Base-by-base conservation (phyloP, 306 rosid genomes). In the Trifolium pratense region DNA sequence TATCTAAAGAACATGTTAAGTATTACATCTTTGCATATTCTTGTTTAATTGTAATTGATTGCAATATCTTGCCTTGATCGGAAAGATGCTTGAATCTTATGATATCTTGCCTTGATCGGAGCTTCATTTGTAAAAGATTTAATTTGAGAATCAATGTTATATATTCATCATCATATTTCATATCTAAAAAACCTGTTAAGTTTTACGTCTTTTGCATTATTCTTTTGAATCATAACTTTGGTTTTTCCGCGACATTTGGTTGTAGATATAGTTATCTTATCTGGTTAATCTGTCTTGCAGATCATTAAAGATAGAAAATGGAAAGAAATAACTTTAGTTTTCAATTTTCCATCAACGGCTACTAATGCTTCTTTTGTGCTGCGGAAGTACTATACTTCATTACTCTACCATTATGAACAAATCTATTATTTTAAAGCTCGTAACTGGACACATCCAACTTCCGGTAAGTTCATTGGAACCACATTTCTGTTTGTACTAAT, bases 281-380 rank as follows among this genome's bases (percentile, higher is more conserved):
- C 56, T 53, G 40, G 46, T 70, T 39, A 52, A 71, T 62, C 56
- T 78, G 71, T 66, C 21, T 66, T 78, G 71, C 91, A 94, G 98
- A 83, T 94, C 70, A 77, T 88, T 52, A 80, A 74, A 61, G 98
- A 94, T 37, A 87, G 88, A 77, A 85, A 78, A 82, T 94, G 98
- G 98, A 94, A 94, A 85, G 95, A 91, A n/a, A 88, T 94, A 58
- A 89, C 98, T 1, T 77, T 89, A 18, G 87, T 80, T 59, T 94
- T 94, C 82, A 89, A 91, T 81, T 94, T 94, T 73, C 98, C 98
- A 21, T 89, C 97, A 10, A 94, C 98, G 2, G 97, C 98, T 31
- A 91, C 98, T 16, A 91, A 94, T 79, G 97, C 98, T 32, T 89
- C 98, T 53, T 94, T 88, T 79, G 95, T 94, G 76, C 70, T 94